Conservation (phyloP, 2,329 filamentous ascomycete species). For the Ophiostoma australiae region DNA sequence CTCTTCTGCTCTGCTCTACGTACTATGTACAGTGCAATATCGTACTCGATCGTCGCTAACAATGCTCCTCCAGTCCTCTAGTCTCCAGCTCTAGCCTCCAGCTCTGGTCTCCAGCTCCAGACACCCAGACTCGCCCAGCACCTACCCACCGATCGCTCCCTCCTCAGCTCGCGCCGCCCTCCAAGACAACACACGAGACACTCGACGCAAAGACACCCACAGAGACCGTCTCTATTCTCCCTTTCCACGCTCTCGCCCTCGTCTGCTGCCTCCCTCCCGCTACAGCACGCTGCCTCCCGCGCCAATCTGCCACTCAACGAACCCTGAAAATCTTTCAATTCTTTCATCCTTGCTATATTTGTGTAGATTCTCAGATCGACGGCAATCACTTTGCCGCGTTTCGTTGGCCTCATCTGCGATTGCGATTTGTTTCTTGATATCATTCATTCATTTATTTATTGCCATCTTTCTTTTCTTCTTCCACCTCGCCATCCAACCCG, state of each 20-base stretch:
- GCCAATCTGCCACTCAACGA: not conserved
- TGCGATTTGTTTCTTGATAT: not conserved
- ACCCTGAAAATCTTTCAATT: constrained; percentile 4
- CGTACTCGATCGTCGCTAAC: not conserved
- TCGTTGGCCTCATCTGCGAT: not conserved
- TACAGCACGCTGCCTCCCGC: not conserved
- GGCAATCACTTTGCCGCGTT: not conserved
- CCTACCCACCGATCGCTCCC: not conserved
- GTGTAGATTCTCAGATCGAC: not conserved
- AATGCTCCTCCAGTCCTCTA: not conserved
- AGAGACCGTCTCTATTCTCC: not conserved
- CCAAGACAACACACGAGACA: not conserved
- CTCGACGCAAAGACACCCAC: not conserved
- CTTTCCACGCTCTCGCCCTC: not conserved
- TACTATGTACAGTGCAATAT: not conserved
- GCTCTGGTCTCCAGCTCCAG: not conserved
- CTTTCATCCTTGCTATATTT: not conserved
- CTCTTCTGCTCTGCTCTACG: not conserved
- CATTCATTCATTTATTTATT: not conserved
- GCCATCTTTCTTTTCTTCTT: not conserved
- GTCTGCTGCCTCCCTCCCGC: not conserved
- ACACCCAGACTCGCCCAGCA: not conserved
- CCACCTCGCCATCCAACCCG: not conserved
- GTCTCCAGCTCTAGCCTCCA: not conserved
- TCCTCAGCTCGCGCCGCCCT: constrained; percentile 18